Evolutionary conservation across 2,329 filamentous ascomycete species (phyloP).

Genomic region (Amauroascus verrucosus): DNA sequence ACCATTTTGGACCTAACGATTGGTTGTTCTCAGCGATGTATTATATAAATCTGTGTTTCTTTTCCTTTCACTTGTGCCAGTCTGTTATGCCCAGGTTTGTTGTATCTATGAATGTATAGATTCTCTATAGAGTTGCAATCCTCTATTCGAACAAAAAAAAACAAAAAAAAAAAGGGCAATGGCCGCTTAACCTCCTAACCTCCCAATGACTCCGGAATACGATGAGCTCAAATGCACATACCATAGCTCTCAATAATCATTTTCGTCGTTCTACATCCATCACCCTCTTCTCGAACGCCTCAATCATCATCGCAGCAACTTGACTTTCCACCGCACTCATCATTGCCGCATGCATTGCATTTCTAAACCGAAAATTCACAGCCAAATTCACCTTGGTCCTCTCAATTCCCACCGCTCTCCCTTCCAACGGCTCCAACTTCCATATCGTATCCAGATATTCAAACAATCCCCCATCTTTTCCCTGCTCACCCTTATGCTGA

Average conservation of each 20-base stretch:
- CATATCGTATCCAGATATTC: constrained; percentile 38
- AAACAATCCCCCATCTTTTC: constrained; percentile 54
- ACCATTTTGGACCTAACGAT: not conserved
- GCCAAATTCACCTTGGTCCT: constrained; percentile 64
- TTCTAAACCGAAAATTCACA: constrained; percentile 76
- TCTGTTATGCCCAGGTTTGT: not conserved
- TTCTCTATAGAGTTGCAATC: constrained; percentile 1
- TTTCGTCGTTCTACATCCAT: constrained; percentile 42
- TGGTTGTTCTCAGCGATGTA: constrained; percentile 9
- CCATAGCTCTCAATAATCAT: not conserved
- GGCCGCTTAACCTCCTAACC: not conserved
- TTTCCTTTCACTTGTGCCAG: not conserved
- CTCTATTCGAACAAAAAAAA: not conserved
- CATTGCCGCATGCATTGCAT: constrained; percentile 75
- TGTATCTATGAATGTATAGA: constrained; percentile 7
- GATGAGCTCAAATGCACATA: not conserved
- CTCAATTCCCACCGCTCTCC: constrained; percentile 21
- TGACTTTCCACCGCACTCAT: constrained; percentile 73
- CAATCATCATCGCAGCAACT: constrained; percentile 41
- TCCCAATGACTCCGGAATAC: not conserved
- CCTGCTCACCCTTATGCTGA: constrained; percentile 46
- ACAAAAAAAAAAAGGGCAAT: no score
- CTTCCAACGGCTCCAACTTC: constrained; percentile 32
- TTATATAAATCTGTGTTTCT: constrained; percentile 9
- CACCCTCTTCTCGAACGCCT: constrained; percentile 67